These are phyloP conservation scores for Rosa rugosa DNA, from an alignment of 306 rosid genomes.

Conservation along the genomic window DNA sequence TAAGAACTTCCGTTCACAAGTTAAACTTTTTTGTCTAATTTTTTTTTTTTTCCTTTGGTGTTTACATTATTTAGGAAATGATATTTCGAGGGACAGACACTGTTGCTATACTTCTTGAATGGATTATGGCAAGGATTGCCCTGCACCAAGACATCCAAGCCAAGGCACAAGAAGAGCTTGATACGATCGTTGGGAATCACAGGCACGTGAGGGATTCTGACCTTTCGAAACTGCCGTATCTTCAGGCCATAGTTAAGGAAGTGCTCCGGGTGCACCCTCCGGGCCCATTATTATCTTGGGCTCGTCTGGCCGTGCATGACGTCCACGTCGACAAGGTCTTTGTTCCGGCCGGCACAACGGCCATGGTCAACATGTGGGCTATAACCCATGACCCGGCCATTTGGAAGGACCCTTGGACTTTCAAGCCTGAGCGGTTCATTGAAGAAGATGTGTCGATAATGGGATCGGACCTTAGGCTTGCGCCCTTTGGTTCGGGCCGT, in stretches of 20 bases:
- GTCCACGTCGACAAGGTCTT: slow-evolving; percentile 57
- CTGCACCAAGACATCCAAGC: slow-evolving; percentile 73
- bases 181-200: slow-evolving; percentile 44
- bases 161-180: slow-evolving; percentile 63
- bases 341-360: slow-evolving; percentile 86
- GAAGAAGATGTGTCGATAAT: slow-evolving; percentile 60
- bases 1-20: not conserved
- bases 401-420: slow-evolving; percentile 77
- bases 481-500: slow-evolving; percentile 85
- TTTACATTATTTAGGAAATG: slow-evolving; percentile 56
- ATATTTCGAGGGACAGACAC: slow-evolving; percentile 91
- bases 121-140: slow-evolving; percentile 82
- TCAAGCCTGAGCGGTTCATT: slow-evolving; percentile 65
- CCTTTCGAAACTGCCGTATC: slow-evolving; percentile 61
- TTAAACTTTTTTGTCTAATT: not conserved
- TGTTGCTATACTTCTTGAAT: slow-evolving; percentile 71
- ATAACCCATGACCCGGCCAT: slow-evolving; percentile 65
- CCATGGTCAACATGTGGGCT: slow-evolving; percentile 98
- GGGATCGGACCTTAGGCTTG: slow-evolving; percentile 78
- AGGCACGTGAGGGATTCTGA: slow-evolving; percentile 64
- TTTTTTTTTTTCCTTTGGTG: not conserved
- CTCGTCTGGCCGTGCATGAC: slow-evolving; percentile 70
- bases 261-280: slow-evolving; percentile 87
- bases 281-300: slow-evolving; percentile 94
- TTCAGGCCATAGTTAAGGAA: slow-evolving; percentile 82